phyloP scores from a whole-genome alignment of 768 basidiomycete species.

The Tricholomella constricta region DNA sequence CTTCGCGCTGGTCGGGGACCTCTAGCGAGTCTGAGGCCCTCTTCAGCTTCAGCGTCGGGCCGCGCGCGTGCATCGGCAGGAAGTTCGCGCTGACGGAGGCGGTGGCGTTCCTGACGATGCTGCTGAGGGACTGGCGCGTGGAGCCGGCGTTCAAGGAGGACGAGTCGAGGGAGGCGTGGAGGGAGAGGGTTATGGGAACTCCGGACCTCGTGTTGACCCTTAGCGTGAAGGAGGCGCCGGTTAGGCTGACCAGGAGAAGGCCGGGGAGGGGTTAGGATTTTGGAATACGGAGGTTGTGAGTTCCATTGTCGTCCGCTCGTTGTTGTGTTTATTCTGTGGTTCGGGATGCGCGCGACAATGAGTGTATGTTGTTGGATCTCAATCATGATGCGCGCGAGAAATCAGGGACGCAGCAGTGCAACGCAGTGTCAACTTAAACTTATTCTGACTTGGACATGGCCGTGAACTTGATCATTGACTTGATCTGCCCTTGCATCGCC shows the following conservation, averaged over 20 bases:
- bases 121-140: slow-evolving; percentile 55
- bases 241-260: slow-evolving; percentile 26
- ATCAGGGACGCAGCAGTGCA: too few relatives aligned
- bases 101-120: slow-evolving; percentile 50
- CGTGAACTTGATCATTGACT: too few relatives aligned
- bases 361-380: too few relatives aligned
- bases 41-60: slow-evolving; percentile 49
- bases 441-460: too few relatives aligned
- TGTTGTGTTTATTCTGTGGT: too few relatives aligned
- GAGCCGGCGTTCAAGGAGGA: slow-evolving; percentile 40
- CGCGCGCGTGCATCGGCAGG: slow-evolving; percentile 54
- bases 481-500: too few relatives aligned
- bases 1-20: slow-evolving; percentile 50
- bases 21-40: slow-evolving; percentile 42
- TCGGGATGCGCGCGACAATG: too few relatives aligned
- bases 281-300: neutral
- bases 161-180: slow-evolving; percentile 42
- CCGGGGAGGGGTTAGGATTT: neutral
- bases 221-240: slow-evolving; percentile 31
- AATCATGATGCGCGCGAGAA: too few relatives aligned
- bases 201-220: slow-evolving; percentile 35
- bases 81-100: slow-evolving; percentile 56
- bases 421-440: too few relatives aligned
- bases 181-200: slow-evolving; percentile 33
- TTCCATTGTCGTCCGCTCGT: too few relatives aligned